Conservation (phyloP, 176 grass and related monocot species). For the Triticum dicoccoides region DNA sequence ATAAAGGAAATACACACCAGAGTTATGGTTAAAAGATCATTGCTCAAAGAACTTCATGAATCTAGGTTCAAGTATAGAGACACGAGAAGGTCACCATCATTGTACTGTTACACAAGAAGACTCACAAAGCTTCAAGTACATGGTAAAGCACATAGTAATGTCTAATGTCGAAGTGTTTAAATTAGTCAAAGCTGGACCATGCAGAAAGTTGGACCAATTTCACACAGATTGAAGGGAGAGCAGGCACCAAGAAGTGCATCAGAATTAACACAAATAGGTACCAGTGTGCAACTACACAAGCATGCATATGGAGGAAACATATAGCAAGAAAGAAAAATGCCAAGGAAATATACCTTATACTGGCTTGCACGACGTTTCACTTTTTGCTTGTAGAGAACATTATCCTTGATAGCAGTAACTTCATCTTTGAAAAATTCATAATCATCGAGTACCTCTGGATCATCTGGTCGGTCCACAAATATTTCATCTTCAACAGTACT, state of each 20-base stretch:
- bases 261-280: neutral
- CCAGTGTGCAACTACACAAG: neutral
- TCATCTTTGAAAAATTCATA: conserved; percentile 79
- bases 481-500: conserved; percentile 95
- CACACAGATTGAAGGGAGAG: neutral
- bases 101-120: neutral
- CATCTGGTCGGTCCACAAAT: conserved; percentile 80
- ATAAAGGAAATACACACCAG: neutral
- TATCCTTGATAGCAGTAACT: conserved; percentile 84
- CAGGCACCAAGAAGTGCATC: neutral
- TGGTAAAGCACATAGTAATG: neutral
- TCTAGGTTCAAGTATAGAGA: neutral
- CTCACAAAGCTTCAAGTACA: neutral
- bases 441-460: conserved; percentile 82
- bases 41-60: neutral
- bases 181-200: neutral
- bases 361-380: conserved; percentile 68
- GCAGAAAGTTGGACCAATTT: neutral
- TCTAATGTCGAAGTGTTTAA: neutral
- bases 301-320: neutral
- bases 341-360: conserved; percentile 65
- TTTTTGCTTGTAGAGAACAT: conserved; percentile 86
- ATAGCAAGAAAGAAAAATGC: conserved; percentile 20
- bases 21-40: conserved; percentile 8
- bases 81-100: neutral